phyloP scores from a whole-genome alignment of 345 rosid genomes.

The Alliaria petiolata region DNA sequence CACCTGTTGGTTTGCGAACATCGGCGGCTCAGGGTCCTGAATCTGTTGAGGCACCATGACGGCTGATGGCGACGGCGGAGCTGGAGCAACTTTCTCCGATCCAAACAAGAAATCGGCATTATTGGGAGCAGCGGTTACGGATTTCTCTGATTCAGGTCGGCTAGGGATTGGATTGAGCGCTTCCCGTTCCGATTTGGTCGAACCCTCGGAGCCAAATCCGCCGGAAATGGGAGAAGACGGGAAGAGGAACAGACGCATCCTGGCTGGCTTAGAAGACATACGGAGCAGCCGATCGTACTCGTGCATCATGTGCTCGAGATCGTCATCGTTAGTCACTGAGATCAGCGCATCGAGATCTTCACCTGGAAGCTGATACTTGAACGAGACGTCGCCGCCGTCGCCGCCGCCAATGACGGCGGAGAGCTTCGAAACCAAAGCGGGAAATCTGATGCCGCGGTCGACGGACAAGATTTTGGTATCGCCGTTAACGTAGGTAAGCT shows the following conservation, averaged over 20 bases:
- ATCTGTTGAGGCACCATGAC: conserved; percentile 20
- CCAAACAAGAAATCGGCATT: conserved; percentile 77
- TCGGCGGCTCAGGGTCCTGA: conserved; percentile 30
- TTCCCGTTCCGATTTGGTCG: conserved; percentile 60
- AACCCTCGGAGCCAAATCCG: conserved; percentile 55
- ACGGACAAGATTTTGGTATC: conserved; percentile 88
- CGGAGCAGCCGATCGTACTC: conserved; percentile 84
- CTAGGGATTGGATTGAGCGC: conserved; percentile 55
- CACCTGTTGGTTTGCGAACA: conserved; percentile 26
- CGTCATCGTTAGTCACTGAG: conserved; percentile 88
- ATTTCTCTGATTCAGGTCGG: conserved; percentile 34
- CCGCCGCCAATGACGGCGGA: conserved; percentile 52
- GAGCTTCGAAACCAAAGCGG: conserved; percentile 52
- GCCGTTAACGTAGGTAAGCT: conserved; percentile 76
- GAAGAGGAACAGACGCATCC: conserved; percentile 86
- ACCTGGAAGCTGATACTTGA: conserved; percentile 94
- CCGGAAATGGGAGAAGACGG: conserved; percentile 29
- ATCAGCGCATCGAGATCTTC: conserved; percentile 95
- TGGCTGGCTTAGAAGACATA: conserved; percentile 61
- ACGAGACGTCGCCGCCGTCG: conserved; percentile 42
- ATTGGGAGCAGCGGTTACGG: conserved; percentile 29
- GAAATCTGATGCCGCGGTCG: conserved; percentile 61
- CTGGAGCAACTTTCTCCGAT: conserved; percentile 49
- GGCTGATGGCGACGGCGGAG: conserved; percentile 20
- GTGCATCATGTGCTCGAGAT: conserved; percentile 89